Conservation (phyloP, 2,329 filamentous ascomycete genomes). For the Tolypocladium nubicola region DNA sequence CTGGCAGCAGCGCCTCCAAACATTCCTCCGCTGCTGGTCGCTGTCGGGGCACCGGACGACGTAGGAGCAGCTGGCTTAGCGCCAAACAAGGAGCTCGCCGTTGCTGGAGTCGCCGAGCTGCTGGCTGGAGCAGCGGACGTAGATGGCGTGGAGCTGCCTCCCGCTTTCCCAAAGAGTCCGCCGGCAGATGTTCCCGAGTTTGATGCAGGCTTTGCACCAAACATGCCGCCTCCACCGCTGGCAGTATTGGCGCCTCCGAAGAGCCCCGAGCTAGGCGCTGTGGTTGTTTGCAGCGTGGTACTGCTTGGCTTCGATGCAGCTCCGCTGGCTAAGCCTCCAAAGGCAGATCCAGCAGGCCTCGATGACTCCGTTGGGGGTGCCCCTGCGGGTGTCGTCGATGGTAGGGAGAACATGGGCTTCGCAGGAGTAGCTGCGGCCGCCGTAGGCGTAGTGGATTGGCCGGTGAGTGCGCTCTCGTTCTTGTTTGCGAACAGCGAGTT, state of each 20-base stretch:
- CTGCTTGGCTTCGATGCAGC: background rate
- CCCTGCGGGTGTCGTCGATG: slow-evolving; percentile 37
- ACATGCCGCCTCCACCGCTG: slow-evolving; percentile 2
- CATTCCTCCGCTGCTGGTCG: slow-evolving; percentile 17
- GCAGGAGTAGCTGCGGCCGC: slow-evolving; percentile 23
- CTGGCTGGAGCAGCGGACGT: slow-evolving; percentile 14
- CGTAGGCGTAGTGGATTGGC: slow-evolving; percentile 11
- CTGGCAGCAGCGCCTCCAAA: slow-evolving; percentile 21
- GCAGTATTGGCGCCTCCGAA: slow-evolving; percentile 19
- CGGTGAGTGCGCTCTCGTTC: background rate
- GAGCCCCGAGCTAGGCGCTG: slow-evolving; percentile 13
- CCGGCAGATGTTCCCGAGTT: slow-evolving; percentile 9
- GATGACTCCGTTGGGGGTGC: slow-evolving; percentile 33
- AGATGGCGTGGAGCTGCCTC: slow-evolving; percentile 8
- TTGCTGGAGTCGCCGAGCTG: slow-evolving; percentile 10
- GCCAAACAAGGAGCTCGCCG: slow-evolving; percentile 25
- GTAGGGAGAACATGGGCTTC: slow-evolving; percentile 37
- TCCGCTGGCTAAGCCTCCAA: background rate
- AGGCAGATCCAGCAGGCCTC: slow-evolving; percentile 12
- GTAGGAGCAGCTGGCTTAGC: slow-evolving; percentile 25
- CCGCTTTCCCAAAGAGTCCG: slow-evolving; percentile 15
- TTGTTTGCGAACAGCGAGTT: slow-evolving; percentile 19
- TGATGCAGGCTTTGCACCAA: slow-evolving; percentile 13
- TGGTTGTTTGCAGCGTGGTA: slow-evolving; percentile 4
- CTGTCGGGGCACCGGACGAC: slow-evolving; percentile 5